These are phyloP conservation scores for Xylariales sp. DNA, from an alignment of 2,329 filamentous ascomycete species.

Conservation along the genomic window DNA sequence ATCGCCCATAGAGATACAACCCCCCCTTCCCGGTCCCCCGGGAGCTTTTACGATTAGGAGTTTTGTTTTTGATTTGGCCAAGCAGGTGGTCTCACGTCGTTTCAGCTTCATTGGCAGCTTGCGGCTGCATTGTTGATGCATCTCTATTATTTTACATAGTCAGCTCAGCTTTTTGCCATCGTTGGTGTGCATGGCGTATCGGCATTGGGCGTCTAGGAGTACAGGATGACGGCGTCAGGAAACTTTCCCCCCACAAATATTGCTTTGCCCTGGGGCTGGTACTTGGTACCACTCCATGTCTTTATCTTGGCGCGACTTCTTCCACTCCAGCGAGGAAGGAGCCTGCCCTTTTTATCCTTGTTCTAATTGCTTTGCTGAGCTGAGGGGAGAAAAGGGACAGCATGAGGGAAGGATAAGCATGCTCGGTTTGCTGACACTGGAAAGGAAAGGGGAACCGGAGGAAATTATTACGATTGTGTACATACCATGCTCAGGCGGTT, in stretches of 20 bases:
- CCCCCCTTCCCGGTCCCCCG: constrained; percentile 9
- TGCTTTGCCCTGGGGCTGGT: neutral
- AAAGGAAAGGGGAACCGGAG: neutral
- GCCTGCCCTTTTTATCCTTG: too few relatives aligned
- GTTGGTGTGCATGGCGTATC: constrained; percentile 12
- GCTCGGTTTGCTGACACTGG: too few relatives aligned
- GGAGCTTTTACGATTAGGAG: constrained; percentile 4
- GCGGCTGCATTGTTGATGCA: constrained; percentile 16
- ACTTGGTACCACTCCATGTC: too few relatives aligned
- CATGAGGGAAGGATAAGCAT: too few relatives aligned
- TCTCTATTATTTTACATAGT: constrained; percentile 13
- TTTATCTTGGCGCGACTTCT: too few relatives aligned
- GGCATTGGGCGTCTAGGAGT: constrained; percentile 13
- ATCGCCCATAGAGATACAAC: constrained; percentile 4
- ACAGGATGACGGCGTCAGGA: constrained; percentile 12
- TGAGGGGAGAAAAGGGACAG: neutral
- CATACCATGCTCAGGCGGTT: constrained; percentile 6
- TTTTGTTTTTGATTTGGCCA: constrained; percentile 1
- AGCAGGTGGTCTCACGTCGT: constrained; percentile 5
- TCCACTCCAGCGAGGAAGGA: too few relatives aligned
- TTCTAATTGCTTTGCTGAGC: constrained; percentile 3
- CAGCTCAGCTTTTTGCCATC: constrained; percentile 9
- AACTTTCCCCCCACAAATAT: neutral
- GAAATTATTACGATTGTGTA: constrained; percentile 2
- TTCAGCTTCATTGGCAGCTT: constrained; percentile 11